Conservation (phyloP, 495 filamentous ascomycete genomes). For the Annulohypoxylon nitens region DNA sequence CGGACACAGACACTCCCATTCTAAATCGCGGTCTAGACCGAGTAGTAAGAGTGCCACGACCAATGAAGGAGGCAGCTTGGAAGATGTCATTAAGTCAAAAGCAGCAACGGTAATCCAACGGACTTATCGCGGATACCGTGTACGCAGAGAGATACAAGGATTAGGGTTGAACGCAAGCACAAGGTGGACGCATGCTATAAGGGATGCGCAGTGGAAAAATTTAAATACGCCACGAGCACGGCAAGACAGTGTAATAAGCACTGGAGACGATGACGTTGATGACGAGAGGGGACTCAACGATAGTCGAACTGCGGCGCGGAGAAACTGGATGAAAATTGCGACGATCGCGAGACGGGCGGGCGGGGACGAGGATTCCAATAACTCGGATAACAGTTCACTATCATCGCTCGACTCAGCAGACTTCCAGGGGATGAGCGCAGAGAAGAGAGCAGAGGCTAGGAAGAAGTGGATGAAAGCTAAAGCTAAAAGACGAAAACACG, state of each 20-base stretch:
- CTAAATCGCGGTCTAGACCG: slow-evolving; percentile 20
- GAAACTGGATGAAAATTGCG: slow-evolving; percentile 81
- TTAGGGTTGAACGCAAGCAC: slow-evolving; percentile 73
- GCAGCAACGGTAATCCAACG: slow-evolving; percentile 73
- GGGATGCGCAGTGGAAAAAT: slow-evolving; percentile 72
- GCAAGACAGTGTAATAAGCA: slow-evolving; percentile 32
- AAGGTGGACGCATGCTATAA: slow-evolving; percentile 76
- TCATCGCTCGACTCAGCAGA: slow-evolving; percentile 50
- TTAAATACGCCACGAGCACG: slow-evolving; percentile 64
- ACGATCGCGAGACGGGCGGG: slow-evolving; percentile 78
- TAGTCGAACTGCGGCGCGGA: slow-evolving; percentile 59
- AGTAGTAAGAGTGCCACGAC: slow-evolving; percentile 16
- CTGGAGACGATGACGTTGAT: slow-evolving; percentile 18
- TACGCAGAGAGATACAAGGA: slow-evolving; percentile 73
- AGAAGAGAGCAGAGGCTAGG: slow-evolving; percentile 53
- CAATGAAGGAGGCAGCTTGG: slow-evolving; percentile 9
- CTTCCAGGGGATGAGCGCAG: slow-evolving; percentile 52
- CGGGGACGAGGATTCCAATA: slow-evolving; percentile 66
- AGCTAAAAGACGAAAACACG: slow-evolving; percentile 63
- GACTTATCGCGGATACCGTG: slow-evolving; percentile 77
- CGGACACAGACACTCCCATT: slow-evolving; percentile 17
- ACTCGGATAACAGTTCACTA: slow-evolving; percentile 46
- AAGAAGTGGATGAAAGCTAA: slow-evolving; percentile 61
- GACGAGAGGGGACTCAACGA: slow-evolving; percentile 38
- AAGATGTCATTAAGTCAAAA: slow-evolving; percentile 44